Evolutionary conservation across 192 early-diverging fungal genomes (phyloP), one percentile per base, ranked within the genome.

Genomic region (Coemansia sp.): DNA sequence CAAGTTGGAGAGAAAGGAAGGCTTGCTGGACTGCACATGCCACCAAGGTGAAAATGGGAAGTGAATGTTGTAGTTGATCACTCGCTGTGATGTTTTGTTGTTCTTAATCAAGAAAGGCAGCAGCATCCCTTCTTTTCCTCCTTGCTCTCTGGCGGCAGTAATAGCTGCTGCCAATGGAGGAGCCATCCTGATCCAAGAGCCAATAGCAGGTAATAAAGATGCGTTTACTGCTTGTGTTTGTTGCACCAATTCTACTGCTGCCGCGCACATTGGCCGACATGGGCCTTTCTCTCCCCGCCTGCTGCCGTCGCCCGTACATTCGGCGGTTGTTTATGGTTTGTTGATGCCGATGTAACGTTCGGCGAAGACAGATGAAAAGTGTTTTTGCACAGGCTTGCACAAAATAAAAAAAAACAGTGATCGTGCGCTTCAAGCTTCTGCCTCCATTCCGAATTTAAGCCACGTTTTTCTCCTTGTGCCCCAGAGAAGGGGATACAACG

Each of bases 381-480:
- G 8, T n/a, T 52, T 9, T 12, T 45, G 43, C 43, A 7, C 43
- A 45, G 43, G 43, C 43, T 45, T 15, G 43, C 43, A 12, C 43
- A 45, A 45, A 45, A 45, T 32, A 32, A 32, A 32, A 32, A 32
- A 32, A 4, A 32, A 32, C 43, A 12, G 43, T 45, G 43, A 45
- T 45, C 13, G 7, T 52, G 10, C 51, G 10, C n/a, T 52, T 37
- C 15, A 32, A 32, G 32, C 32, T 32, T 32, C 32, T 32, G 32
- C 32, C 1, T 32, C 32, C 32, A 32, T 32, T 19, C 51, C 26
- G 52, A 51, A 19, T 41, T 65, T 56, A 65, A 71, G 69, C 69
- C 69, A 71, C 69, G 69, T 71, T 71, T 71, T 52, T 1, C 51
- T 18, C 8, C 13, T 22, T 52, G 32, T 52, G 41, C 41, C 7